Evolutionary conservation across 371 early-diverging fungal species (phyloP), one percentile per base, ranked within the genome.

Genomic region (Batkoa obscura): DNA sequence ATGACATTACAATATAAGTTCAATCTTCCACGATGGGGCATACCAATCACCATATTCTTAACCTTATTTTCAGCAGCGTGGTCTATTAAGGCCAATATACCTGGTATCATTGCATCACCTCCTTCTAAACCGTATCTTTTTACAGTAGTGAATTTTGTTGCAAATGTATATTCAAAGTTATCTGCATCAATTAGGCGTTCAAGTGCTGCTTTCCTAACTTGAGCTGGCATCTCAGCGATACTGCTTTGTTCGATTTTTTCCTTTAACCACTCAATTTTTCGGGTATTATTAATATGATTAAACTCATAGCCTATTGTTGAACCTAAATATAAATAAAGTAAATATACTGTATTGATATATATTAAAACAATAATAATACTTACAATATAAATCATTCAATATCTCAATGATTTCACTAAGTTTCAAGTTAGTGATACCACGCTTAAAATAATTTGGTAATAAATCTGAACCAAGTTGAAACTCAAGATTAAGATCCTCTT

Each of bases 81-180:
- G 32, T 42, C 71, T 69, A 94, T 87, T n/a, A 92, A 64, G 49
- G 83, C 70, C 66, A 93, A 89, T 43, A 95, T 65, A 4, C 84
- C 89, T 0, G 90, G 82, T 78, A 94, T 88, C 83, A 94, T 90
- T 59, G 84, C 81, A 66, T 96, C 97, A n/a, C 87, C 90, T 15
- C 97, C 97, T 64, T 96, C 94, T 13, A 96, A 67, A 12, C 97
- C 95, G 59, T 94, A 96, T 13, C 97, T 77, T 69, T 95, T 95
- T 51, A 92, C 83, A 60, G 89, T 86, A 4, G 89, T 86, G 69
- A 94, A 96, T 65, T 84, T 86, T 61, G 88, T 91, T 45, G 83
- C 86, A 83, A 94, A 86, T 62, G 92, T 94, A 59, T 88, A 90
- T 69, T 96, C 97, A 73, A 94, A 96, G 2, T 78, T 75, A 72